Conservation (phyloP, 257 asterid genomes). For the Eustoma russellianum region DNA sequence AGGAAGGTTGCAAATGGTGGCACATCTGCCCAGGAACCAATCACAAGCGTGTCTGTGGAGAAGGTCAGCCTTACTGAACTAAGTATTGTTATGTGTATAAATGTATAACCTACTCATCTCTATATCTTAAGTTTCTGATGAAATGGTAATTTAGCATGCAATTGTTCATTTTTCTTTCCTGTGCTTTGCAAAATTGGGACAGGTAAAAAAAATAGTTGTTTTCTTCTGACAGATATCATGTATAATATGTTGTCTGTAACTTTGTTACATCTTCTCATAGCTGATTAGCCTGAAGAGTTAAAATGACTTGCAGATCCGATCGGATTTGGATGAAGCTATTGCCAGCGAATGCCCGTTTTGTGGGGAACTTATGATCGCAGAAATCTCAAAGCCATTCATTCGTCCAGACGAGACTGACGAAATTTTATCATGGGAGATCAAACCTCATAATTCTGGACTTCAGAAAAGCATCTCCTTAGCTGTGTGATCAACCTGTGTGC, state of each 20-base stretch:
- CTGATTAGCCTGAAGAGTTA: background rate
- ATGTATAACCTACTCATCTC: too few species aligned
- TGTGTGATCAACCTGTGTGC: conserved; percentile 16
- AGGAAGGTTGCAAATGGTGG: conserved; percentile 56
- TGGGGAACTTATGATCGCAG: conserved; percentile 87
- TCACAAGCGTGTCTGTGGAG: conserved; percentile 52
- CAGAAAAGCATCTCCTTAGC: conserved; percentile 63
- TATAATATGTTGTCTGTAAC: background rate
- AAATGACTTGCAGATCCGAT: conserved; percentile 57
- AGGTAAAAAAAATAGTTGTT: background rate
- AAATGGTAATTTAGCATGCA: too few species aligned
- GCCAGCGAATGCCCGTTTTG: conserved; percentile 95
- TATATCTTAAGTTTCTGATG: too few species aligned
- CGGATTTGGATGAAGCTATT: conserved; percentile 80
- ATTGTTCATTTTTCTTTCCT: too few species aligned
- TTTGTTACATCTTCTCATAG: background rate
- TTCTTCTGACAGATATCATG: background rate
- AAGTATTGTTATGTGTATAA: too few species aligned
- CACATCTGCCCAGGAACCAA: conserved; percentile 63
- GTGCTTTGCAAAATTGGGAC: conserved; percentile 1
- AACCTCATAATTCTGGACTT: conserved; percentile 42
- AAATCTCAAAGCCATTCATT: conserved; percentile 72
- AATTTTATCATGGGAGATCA: conserved; percentile 73
- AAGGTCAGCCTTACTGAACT: conserved; percentile 36
- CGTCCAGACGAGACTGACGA: conserved; percentile 51